phyloP scores from a whole-genome alignment of 2,329 filamentous ascomycete species.

The Knufia petricola region DNA sequence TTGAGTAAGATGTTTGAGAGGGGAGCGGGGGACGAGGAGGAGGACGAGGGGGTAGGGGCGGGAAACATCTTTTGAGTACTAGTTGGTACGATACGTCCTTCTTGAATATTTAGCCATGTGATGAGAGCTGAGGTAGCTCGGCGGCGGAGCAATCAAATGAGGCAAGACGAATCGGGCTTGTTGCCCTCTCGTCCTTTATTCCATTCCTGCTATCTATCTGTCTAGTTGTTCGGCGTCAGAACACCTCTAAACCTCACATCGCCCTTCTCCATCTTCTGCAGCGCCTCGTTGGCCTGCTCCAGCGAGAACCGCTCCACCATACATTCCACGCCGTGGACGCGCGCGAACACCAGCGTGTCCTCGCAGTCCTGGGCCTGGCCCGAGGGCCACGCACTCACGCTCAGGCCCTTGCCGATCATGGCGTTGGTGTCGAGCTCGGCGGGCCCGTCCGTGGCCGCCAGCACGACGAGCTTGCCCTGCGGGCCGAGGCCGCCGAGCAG shows the following conservation, averaged over 20 bases:
- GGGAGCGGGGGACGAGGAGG: background rate
- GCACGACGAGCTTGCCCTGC: slow-evolving; percentile 29
- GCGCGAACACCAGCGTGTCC: slow-evolving; percentile 43
- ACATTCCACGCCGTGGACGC: slow-evolving; percentile 40
- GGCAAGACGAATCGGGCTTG: too few relatives aligned
- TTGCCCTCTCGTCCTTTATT: too few relatives aligned
- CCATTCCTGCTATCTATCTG: background rate
- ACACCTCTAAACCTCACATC: slow-evolving; percentile 45
- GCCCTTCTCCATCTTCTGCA: slow-evolving; percentile 41
- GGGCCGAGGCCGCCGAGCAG: slow-evolving; percentile 29
- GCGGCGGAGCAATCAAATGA: too few relatives aligned
- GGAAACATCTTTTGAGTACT: background rate
- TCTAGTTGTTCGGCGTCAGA: slow-evolving; percentile 26
- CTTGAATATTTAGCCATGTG: too few relatives aligned
- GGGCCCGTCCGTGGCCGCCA: slow-evolving; percentile 25
- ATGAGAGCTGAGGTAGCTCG: too few relatives aligned
- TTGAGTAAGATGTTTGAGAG: background rate
- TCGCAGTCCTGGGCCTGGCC: slow-evolving; percentile 45
- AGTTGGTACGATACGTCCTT: too few relatives aligned
- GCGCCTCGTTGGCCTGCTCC: slow-evolving; percentile 41
- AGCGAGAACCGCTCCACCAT: slow-evolving; percentile 46
- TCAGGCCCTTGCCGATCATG: slow-evolving; percentile 39
- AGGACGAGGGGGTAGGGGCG: background rate
- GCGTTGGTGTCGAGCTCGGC: slow-evolving; percentile 23
- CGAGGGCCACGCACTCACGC: slow-evolving; percentile 43